Conservation (phyloP, 2,329 filamentous ascomycete genomes). For the Fusarium pseudograminearum region DNA sequence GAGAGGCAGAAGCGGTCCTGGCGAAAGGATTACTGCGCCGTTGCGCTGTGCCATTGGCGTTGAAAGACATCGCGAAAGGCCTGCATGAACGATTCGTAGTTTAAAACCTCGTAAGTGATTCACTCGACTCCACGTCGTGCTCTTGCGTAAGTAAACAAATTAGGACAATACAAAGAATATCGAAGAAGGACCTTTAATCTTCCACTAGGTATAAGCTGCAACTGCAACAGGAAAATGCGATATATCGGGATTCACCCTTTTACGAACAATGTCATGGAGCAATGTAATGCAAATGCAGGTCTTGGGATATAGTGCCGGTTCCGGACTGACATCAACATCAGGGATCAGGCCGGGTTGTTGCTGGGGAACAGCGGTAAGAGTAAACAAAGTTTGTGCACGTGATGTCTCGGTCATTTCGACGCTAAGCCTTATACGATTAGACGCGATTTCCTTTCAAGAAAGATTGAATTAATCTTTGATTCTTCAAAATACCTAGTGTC, state of each 20-base stretch:
- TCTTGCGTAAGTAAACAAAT: constrained; percentile 46
- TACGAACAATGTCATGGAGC: constrained; percentile 45
- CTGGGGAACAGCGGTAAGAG: constrained; percentile 43
- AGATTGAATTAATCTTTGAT: constrained; percentile 15
- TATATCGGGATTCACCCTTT: constrained; percentile 40
- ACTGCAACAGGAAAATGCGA: constrained; percentile 44
- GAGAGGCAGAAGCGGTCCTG: constrained; percentile 75
- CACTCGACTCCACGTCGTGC: constrained; percentile 17
- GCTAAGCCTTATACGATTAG: constrained; percentile 38
- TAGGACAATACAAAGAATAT: constrained; percentile 8
- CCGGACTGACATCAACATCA: constrained; percentile 37
- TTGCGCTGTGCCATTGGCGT: constrained; percentile 62
- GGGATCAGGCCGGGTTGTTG: constrained; percentile 44
- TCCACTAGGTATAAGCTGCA: constrained; percentile 27
- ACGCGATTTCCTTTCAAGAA: constrained; percentile 18
- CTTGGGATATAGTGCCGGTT: constrained; percentile 28
- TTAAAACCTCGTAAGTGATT: constrained; percentile 31
- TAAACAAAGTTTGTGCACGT: constrained; percentile 49
- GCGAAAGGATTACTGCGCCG: constrained; percentile 86
- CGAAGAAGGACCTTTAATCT: constrained; percentile 5
- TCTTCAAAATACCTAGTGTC: constrained; percentile 6
- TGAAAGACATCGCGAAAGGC: constrained; percentile 52
- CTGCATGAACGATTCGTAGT: constrained; percentile 47
- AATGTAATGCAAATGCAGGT: constrained; percentile 43
- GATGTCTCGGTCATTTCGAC: background rate